phyloP scores from a whole-genome alignment of 305 asterid genomes.

The Fraxinus baroniana region DNA sequence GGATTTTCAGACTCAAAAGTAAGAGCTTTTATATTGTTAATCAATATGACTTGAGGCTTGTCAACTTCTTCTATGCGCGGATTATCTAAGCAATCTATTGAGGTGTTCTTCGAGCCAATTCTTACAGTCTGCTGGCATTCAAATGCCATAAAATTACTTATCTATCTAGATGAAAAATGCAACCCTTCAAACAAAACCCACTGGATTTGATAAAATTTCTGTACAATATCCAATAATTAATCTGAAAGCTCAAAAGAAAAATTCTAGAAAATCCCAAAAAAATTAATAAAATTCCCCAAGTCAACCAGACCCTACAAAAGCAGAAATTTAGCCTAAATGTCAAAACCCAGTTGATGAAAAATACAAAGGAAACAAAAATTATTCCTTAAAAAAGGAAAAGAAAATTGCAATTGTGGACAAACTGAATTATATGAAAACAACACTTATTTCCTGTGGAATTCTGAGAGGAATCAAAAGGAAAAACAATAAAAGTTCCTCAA shows the following conservation, averaged over 20 bases:
- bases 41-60: slow-evolving; percentile 24
- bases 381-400: background rate
- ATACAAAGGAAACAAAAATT: background rate
- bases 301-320: slow-evolving; percentile 36
- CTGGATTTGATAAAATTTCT: background rate
- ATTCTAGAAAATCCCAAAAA: slow-evolving; percentile 1
- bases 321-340: slow-evolving; percentile 10
- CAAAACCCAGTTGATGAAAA: slow-evolving; percentile 9
- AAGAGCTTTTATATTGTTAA: slow-evolving; percentile 18
- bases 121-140: slow-evolving; percentile 69
- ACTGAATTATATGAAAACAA: background rate
- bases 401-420: background rate
- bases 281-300: slow-evolving; percentile 20
- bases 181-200: slow-evolving; percentile 5
- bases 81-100: slow-evolving; percentile 36
- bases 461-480: background rate
- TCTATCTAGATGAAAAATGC: slow-evolving; percentile 17
- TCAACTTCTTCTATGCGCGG: slow-evolving; percentile 22
- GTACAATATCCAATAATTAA: background rate
- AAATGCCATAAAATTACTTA: slow-evolving; percentile 74
- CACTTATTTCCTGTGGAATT: background rate
- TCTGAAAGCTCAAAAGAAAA: slow-evolving; percentile 1
- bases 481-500: background rate
- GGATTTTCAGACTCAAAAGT: slow-evolving; percentile 31
- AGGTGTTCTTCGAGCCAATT: slow-evolving; percentile 33